phyloP scores from a whole-genome alignment of 257 asterid genomes.

The Scutellaria barbata region DNA sequence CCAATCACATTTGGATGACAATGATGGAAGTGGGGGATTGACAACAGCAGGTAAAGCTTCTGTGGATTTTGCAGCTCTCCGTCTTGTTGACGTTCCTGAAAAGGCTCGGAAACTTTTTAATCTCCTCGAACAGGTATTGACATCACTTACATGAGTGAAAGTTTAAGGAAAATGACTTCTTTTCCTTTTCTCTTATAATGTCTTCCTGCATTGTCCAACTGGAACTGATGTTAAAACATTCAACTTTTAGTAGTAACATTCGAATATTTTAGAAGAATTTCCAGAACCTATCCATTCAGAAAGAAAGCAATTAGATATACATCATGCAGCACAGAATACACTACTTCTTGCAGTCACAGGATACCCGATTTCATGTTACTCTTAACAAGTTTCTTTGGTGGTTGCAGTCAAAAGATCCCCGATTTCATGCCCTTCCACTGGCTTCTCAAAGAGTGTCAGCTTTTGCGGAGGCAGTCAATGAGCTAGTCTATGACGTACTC shows the following conservation, averaged over 20 bases:
- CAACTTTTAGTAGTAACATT: not conserved
- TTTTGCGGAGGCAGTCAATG: slow-evolving; percentile 91
- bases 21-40: slow-evolving; percentile 68
- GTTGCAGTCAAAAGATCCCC: slow-evolving; percentile 94
- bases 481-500: slow-evolving; percentile 94
- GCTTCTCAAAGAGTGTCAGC: slow-evolving; percentile 89
- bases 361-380: slow-evolving; percentile 61
- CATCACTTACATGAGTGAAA: not conserved
- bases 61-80: slow-evolving; percentile 87
- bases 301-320: slow-evolving; percentile 15
- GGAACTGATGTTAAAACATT: slow-evolving; percentile 13
- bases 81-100: slow-evolving; percentile 82
- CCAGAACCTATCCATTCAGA: slow-evolving; percentile 21
- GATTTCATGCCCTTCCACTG: slow-evolving; percentile 95
- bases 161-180: not conserved
- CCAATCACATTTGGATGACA: slow-evolving; percentile 54
- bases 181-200: not conserved
- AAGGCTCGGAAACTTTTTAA: slow-evolving; percentile 89
- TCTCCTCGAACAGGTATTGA: slow-evolving; percentile 88
- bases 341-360: slow-evolving; percentile 62
- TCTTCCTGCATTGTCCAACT: slow-evolving; percentile 16
- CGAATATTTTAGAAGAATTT: slow-evolving; percentile 1
- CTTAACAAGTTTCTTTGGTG: slow-evolving; percentile 34
- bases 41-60: slow-evolving; percentile 85
- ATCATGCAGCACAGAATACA: slow-evolving; percentile 2